Evolutionary conservation across 805 yeast species (phyloP).

Genomic region (Kuraishia floccosa): DNA sequence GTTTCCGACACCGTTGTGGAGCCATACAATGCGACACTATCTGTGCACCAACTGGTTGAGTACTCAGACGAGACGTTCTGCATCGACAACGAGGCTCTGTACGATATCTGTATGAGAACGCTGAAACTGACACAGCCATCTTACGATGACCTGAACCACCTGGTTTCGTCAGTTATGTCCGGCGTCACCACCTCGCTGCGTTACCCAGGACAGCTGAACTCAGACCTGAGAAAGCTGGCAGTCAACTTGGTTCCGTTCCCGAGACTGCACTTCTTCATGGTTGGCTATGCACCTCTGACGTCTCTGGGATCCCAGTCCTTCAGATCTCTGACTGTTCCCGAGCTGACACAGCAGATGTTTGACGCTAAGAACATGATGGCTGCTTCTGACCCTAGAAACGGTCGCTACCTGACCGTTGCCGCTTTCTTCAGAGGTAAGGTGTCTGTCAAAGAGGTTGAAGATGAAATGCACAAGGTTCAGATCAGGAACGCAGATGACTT

Average conservation of each 20-base stretch:
- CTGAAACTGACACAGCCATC: slow-evolving; percentile 72
- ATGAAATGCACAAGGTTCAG: slow-evolving; percentile 80
- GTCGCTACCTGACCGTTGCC: slow-evolving; percentile 86
- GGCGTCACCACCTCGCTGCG: slow-evolving; percentile 92
- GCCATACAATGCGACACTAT: slow-evolving; percentile 88
- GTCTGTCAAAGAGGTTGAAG: slow-evolving; percentile 88
- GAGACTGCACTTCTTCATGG: slow-evolving; percentile 91
- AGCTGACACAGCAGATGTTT: slow-evolving; percentile 88
- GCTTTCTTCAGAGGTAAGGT: slow-evolving; percentile 93
- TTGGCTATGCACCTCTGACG: slow-evolving; percentile 88
- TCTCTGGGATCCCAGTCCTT: slow-evolving; percentile 73
- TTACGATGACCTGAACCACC: slow-evolving; percentile 66
- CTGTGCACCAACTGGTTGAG: slow-evolving; percentile 86
- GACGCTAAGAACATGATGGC: slow-evolving; percentile 95
- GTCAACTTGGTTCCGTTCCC: slow-evolving; percentile 94
- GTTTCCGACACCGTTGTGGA: slow-evolving; percentile 91
- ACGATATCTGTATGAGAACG: slow-evolving; percentile 80
- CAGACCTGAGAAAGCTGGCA: slow-evolving; percentile 86
- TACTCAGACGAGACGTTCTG: slow-evolving; percentile 90
- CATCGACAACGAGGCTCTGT: slow-evolving; percentile 88
- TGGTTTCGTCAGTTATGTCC: slow-evolving; percentile 87
- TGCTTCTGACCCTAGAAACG: slow-evolving; percentile 83
- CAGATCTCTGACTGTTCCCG: slow-evolving; percentile 79
- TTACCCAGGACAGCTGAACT: slow-evolving; percentile 91
- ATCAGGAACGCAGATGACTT: slow-evolving; percentile 72